phyloP scores from a whole-genome alignment of 2,329 filamentous ascomycete species.

The Aspergillus novoparasiticus region DNA sequence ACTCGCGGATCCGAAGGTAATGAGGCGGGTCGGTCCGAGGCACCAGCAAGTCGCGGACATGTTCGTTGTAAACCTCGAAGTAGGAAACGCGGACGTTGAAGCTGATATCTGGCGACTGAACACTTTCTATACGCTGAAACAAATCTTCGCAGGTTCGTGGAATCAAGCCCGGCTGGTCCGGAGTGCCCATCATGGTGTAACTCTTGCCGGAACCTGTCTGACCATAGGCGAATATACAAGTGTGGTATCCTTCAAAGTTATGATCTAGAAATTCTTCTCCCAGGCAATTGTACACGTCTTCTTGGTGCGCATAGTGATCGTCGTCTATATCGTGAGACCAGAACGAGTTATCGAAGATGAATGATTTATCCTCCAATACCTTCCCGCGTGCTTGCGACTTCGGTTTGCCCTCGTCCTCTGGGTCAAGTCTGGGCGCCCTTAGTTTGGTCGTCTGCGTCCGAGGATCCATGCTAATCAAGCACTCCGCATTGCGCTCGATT shows the following conservation, averaged over 20 bases:
- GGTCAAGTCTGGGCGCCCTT: constrained; percentile 64
- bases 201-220: constrained; percentile 98
- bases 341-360: constrained; percentile 97
- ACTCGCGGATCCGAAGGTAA: constrained; percentile 97
- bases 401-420: constrained; percentile 54
- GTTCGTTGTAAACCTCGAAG: constrained; percentile 99
- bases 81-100: constrained; percentile 98
- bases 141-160: constrained; percentile 94
- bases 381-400: constrained; percentile 68
- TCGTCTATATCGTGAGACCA: constrained; percentile 87
- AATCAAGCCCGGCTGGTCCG: constrained; percentile 85
- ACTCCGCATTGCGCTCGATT: constrained; percentile 75
- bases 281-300: constrained; percentile 89
- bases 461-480: constrained; percentile 90
- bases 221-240: constrained; percentile 97
- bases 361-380: constrained; percentile 81
- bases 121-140: constrained; percentile 86
- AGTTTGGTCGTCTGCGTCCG: constrained; percentile 82
- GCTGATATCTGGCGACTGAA: constrained; percentile 85
- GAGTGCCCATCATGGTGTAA: constrained; percentile 94
- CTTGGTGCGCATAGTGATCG: constrained; percentile 85
- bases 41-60: constrained; percentile 89
- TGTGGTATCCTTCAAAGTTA: constrained; percentile 99
- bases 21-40: constrained; percentile 78
- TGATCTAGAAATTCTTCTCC: constrained; percentile 98